A percentile compares a stretch with the other conserved stretches of the same genome.
Evolutionary conservation across 176 grass and related monocot genomes (phyloP).

Genomic region (Echinochloa phyllopogon): DNA sequence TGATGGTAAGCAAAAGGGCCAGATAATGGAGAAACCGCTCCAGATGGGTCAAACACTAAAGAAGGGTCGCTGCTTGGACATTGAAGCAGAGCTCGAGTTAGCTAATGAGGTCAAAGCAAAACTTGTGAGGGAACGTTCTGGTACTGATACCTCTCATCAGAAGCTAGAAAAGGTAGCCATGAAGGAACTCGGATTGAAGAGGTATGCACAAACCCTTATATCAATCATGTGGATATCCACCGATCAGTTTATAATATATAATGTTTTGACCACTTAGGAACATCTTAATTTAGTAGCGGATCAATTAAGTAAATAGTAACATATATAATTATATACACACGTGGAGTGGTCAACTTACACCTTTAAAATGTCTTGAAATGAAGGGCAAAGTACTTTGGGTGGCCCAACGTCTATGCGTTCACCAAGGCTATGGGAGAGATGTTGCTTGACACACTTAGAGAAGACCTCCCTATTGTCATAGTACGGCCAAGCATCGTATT

Average conservation of each 20-base stretch:
- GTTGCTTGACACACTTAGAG: constrained; percentile 58
- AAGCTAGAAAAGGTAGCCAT: constrained; percentile 41
- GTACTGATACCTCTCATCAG: background rate
- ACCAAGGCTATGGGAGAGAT: constrained; percentile 83
- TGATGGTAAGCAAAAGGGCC: constrained; percentile 51
- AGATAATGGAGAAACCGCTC: constrained; percentile 54
- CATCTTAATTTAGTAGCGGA: background rate
- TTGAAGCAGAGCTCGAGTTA: constrained; percentile 54
- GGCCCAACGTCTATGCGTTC: constrained; percentile 68
- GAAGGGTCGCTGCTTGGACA: constrained; percentile 49
- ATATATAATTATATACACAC: no score
- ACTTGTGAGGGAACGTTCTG: background rate
- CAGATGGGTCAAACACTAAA: constrained; percentile 48
- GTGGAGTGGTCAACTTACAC: background rate
- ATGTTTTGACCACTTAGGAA: background rate
- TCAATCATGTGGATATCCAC: background rate
- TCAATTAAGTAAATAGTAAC: background rate
- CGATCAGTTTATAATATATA: background rate
- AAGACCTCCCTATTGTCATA: constrained; percentile 62
- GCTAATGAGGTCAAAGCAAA: constrained; percentile 49
- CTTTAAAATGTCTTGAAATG: background rate
- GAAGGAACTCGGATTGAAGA: constrained; percentile 74
- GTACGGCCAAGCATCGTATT: constrained; percentile 62
- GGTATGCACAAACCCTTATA: constrained; percentile 25
- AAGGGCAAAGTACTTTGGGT: constrained; percentile 68